A percentile compares a stretch with the other conserved stretches of the same genome.
Evolutionary conservation across 2,329 filamentous ascomycete genomes (phyloP).

Genomic region (Bipolaris victoriae): DNA sequence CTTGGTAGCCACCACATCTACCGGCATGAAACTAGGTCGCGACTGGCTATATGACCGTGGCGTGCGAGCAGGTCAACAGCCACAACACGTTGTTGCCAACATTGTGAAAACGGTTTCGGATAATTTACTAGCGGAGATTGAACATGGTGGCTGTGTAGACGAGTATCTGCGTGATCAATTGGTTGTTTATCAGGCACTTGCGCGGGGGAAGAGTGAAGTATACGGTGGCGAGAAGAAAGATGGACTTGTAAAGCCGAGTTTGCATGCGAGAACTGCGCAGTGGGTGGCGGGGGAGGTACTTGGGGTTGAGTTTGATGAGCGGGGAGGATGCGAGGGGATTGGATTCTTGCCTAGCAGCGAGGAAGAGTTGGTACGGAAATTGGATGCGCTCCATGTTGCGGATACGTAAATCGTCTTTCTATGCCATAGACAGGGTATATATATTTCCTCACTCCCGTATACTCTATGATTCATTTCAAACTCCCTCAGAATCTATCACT

Average conservation of each 20-base stretch:
- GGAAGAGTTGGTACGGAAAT: not conserved
- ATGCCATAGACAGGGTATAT: too few relatives aligned
- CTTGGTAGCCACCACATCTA: constrained; percentile 59
- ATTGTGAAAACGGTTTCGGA: constrained; percentile 55
- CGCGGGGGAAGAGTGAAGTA: constrained; percentile 50
- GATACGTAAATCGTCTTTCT: not conserved
- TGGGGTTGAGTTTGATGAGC: constrained; percentile 48
- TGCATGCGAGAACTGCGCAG: constrained; percentile 55
- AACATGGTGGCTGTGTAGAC: constrained; percentile 59
- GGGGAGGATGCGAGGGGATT: constrained; percentile 47
- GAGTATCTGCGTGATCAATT: constrained; percentile 64
- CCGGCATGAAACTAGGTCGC: constrained; percentile 57
- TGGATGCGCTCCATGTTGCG: not conserved
- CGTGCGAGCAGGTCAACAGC: constrained; percentile 27
- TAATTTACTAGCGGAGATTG: constrained; percentile 55
- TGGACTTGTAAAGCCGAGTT: constrained; percentile 42
- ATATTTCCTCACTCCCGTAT: not conserved
- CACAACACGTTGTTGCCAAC: constrained; percentile 33
- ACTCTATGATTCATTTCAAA: too few relatives aligned
- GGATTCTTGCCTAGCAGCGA: constrained; percentile 24
- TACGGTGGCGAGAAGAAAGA: constrained; percentile 34
- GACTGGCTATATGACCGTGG: constrained; percentile 57
- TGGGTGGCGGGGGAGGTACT: constrained; percentile 53
- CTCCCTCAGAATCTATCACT: not conserved
- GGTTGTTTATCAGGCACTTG: constrained; percentile 65